Base-by-base conservation (phyloP, 192 early-diverging fungal genomes). In the Entomortierella parvispora region DNA sequence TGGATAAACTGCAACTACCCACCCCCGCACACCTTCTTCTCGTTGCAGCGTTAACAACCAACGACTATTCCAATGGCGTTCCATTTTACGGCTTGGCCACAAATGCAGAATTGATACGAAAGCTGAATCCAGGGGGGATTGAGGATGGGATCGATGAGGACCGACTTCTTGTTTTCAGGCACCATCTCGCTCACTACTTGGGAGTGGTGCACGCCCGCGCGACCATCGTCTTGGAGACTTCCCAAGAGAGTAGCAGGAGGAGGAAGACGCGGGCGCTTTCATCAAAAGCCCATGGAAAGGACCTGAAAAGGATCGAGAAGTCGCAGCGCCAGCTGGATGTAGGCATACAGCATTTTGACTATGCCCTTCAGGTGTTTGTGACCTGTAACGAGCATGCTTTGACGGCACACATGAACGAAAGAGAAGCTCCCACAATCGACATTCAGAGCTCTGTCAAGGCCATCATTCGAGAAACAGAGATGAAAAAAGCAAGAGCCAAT, bases 61-160 rank as follows among this genome's bases (percentile, higher is more conserved):
- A 58, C 57, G 57, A 58, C 42, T 58, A 58, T 28, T 44, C 57
- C 42, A 4, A 58, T 20, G 57, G 57, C n/a, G 40, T 58, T 10
- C 34, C 42, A 8, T 28, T 28, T 23, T 45, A 58, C 25, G 40
- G 40, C 33, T 26, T 44, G 42, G 26, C 14, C 14, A 44, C 57
- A 12, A 58, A 58, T 25, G 33, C 17, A 2, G 42, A 58, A 4
- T 37, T 58, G 34, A n/a, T 26, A 15, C 42, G 57, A 40, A 25
- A 25, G 44, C 0, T 37, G 23, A 10, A 37, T 15, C 7, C 9
- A 42, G 9, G 23, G 11, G 6, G 25, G 15, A 22, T 45, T 6
- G 5, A 58, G n/a, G 57, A 33, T 22, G 37, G 23, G 40, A 28
- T 15, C 25, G 42, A 29, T 12, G 20, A 58, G 25, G 20, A 45